Conservation (phyloP, 371 early-diverging fungal genomes). For the Capillidium heterosporum region DNA sequence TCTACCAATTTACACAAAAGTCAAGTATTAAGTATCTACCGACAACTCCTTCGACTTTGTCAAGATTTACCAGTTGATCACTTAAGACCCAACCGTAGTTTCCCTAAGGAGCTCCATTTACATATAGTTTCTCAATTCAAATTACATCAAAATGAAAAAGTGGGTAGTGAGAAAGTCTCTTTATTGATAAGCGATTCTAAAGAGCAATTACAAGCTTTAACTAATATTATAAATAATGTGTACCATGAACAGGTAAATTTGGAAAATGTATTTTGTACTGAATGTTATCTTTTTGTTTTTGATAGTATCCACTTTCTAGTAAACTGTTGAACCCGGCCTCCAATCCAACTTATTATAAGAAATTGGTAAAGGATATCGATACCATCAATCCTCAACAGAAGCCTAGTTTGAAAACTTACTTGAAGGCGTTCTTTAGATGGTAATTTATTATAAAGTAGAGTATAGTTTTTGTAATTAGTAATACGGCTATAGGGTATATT, state of each 20-base stretch:
- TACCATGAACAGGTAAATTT: neutral
- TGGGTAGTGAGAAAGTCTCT: neutral
- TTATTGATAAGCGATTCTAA: neutral
- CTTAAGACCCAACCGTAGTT: constrained; percentile 4
- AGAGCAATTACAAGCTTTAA: neutral
- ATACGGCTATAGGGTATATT: too few relatives aligned
- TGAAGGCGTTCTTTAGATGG: neutral
- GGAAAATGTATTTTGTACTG: neutral
- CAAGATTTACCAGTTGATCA: constrained; percentile 2
- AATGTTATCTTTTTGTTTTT: neutral
- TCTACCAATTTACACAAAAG: neutral
- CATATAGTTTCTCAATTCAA: neutral
- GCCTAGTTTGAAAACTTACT: neutral
- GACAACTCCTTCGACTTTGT: neutral
- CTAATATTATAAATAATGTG: neutral
- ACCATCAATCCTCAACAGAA: neutral
- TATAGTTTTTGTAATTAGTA: too few relatives aligned
- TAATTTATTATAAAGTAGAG: too few relatives aligned
- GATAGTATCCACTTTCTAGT: constrained; percentile 3
- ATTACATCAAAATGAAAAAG: neutral
- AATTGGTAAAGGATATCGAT: neutral
- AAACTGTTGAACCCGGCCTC: neutral
- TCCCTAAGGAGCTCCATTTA: neutral
- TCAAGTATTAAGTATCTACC: neutral
- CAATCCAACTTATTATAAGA: constrained; percentile 3